Conservation (phyloP, 768 basidiomycete genomes). For the Crucibulum laeve region DNA sequence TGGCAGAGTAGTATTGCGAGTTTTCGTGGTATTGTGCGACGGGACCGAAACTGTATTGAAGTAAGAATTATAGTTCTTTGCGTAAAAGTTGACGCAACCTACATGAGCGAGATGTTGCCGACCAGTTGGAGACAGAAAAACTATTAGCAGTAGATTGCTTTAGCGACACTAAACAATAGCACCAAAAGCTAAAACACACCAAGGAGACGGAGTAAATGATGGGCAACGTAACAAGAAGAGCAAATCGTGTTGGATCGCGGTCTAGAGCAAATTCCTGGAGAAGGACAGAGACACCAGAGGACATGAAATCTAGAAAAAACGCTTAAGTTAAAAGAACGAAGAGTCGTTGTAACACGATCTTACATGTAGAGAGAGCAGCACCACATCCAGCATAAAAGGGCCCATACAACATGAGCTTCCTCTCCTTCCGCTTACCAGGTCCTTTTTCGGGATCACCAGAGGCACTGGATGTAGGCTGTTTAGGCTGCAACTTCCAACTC, state of each 20-base stretch:
- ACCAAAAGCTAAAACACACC: slow-evolving; percentile 50
- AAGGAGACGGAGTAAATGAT: slow-evolving; percentile 75
- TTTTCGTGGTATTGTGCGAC: slow-evolving; percentile 83
- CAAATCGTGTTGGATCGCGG: slow-evolving; percentile 56
- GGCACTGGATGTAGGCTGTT: slow-evolving; percentile 11
- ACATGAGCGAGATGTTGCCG: slow-evolving; percentile 59
- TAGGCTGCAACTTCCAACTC: slow-evolving; percentile 42
- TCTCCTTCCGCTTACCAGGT: slow-evolving; percentile 22
- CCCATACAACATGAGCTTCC: slow-evolving; percentile 55
- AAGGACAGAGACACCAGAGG: slow-evolving; percentile 55
- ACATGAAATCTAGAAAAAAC: slow-evolving; percentile 48
- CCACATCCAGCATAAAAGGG: slow-evolving; percentile 71
- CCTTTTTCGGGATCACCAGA: slow-evolving; percentile 36
- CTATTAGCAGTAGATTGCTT: slow-evolving; percentile 23
- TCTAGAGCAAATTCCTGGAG: slow-evolving; percentile 70
- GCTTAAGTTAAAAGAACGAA: slow-evolving; percentile 3
- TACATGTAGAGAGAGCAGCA: slow-evolving; percentile 59
- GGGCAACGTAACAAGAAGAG: slow-evolving; percentile 59
- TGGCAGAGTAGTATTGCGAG: slow-evolving; percentile 76
- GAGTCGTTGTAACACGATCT: slow-evolving; percentile 21
- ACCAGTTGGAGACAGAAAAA: slow-evolving; percentile 77
- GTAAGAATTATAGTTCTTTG: slow-evolving; percentile 14
- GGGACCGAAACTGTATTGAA: slow-evolving; percentile 54
- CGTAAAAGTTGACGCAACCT: slow-evolving; percentile 15
- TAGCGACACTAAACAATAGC: not conserved